These are phyloP conservation scores for Rhipidocladum racemiflorum DNA, from an alignment of 176 grass and related monocot species.

Conservation along the genomic window DNA sequence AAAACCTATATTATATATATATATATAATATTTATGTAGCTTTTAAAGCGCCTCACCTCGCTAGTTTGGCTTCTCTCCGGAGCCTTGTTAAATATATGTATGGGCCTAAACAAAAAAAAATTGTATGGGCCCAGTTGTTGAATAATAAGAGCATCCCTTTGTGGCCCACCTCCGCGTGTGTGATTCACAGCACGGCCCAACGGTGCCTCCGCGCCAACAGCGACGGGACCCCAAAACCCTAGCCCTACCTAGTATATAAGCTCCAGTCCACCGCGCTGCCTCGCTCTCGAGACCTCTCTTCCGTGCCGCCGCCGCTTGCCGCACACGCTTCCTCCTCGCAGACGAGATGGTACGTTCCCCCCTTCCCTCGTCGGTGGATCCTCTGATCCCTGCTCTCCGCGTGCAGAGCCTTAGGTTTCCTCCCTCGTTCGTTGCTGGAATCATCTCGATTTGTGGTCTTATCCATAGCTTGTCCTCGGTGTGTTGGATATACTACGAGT, in stretches of 20 bases:
- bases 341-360: constrained; percentile 13
- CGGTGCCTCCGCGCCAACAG: neutral
- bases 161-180: too few species aligned
- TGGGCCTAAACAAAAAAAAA: too few species aligned
- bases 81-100: too few species aligned
- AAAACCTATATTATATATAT: too few species aligned
- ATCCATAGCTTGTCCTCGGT: neutral
- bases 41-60: too few species aligned
- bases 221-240: neutral
- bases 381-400: neutral
- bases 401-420: neutral
- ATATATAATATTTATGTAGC: too few species aligned
- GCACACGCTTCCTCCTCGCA: neutral
- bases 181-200: too few species aligned
- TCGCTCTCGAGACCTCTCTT: neutral
- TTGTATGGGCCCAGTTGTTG: too few species aligned
- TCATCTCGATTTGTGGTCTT: neutral
- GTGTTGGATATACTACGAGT: neutral
- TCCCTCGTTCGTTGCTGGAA: neutral
- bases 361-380: neutral
- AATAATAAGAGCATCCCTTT: too few species aligned
- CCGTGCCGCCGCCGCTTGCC: neutral
- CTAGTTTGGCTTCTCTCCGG: too few species aligned
- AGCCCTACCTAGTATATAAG: neutral
- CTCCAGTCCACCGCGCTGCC: neutral